Base-by-base conservation (phyloP, 176 grass and related monocot species). In the Alopecurus myosuroides region DNA sequence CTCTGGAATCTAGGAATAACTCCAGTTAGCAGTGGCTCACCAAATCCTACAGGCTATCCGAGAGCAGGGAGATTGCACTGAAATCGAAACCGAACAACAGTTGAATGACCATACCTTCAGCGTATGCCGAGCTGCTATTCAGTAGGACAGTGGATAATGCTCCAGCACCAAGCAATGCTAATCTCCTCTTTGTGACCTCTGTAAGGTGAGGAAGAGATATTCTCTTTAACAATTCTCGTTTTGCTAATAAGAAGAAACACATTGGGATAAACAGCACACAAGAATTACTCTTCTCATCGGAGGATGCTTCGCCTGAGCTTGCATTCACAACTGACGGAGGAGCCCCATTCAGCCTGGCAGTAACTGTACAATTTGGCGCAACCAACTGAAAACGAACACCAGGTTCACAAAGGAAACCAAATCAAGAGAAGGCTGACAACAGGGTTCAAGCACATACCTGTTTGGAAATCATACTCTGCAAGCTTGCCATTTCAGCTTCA, bases 121-220 rank as follows among this genome's bases (percentile, higher is more conserved):
- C 96, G 57, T 46, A 81, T 66, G 93, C 85, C 76, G 75, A 85
- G 40, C 63, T 85, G 77, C 80, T 44, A 35, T 68, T 69, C 15
- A 83, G 76, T 11, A 95, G 70, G 55, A 81, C 28, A 81, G 88
- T 80, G 70, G 86, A 77, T 63, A 95, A 82, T 7, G 61, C 88
- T 74, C 93, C 91, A 82, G 92, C 75, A 57, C 82, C 93, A 74
- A 95, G 83, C 77, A 95, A 49, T 49, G 89, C 85, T 64, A 84
- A 82, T 77, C 84, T 90, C 77, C 96, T 93, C 26, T 84, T 92
- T 2, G 83, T 90, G 29, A 87, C 61, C 72, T 85, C 96, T 98
- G 68, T 44, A 84, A 75, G 33, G 58, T 12, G 11, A 56, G 82
- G 19, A 62, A 86, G 34, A 37, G 10, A 65, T 31, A 4, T 48